Conservation (phyloP, 768 basidiomycete genomes). For the Lactifluus subvellereus region DNA sequence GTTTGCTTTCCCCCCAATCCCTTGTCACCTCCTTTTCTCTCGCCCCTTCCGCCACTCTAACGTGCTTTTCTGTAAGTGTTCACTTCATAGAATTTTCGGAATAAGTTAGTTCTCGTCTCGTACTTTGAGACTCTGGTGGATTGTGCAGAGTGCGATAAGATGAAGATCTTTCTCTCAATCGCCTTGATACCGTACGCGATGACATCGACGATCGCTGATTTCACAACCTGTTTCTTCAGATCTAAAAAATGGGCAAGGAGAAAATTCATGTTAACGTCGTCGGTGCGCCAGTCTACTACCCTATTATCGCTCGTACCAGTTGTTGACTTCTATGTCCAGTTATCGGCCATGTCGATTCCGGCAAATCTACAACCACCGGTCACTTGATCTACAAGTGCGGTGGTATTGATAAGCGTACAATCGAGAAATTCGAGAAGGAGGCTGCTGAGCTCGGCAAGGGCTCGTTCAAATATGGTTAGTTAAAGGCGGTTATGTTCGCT, state of each 20-base stretch:
- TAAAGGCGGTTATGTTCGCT: constrained; percentile 4
- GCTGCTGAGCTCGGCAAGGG: constrained; percentile 99
- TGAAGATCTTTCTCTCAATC: constrained; percentile 9
- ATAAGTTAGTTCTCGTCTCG: not conserved
- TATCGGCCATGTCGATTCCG: constrained; percentile 99
- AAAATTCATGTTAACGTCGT: constrained; percentile 97
- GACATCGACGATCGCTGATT: constrained; percentile 13
- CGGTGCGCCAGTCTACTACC: constrained; percentile 48
- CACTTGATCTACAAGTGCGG: constrained; percentile 99
- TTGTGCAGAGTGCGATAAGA: constrained; percentile 17
- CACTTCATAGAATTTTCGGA: constrained; percentile 9
- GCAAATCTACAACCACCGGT: constrained; percentile 99
- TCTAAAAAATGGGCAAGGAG: constrained; percentile 91
- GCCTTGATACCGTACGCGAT: not conserved
- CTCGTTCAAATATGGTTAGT: constrained; percentile 93
- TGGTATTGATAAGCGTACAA: constrained; percentile 99
- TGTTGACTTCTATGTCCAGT: constrained; percentile 45
- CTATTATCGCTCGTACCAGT: constrained; percentile 25
- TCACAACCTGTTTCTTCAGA: constrained; percentile 31
- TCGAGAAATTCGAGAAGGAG: constrained; percentile 99
- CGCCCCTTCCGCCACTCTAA: constrained; percentile 37
- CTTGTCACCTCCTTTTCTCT: constrained; percentile 44
- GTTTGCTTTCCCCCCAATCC: constrained; percentile 36
- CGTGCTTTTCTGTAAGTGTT: constrained; percentile 39
- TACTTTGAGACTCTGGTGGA: constrained; percentile 16